phyloP scores from a whole-genome alignment of 805 yeast species.

The Metschnikowia arizonensis region DNA sequence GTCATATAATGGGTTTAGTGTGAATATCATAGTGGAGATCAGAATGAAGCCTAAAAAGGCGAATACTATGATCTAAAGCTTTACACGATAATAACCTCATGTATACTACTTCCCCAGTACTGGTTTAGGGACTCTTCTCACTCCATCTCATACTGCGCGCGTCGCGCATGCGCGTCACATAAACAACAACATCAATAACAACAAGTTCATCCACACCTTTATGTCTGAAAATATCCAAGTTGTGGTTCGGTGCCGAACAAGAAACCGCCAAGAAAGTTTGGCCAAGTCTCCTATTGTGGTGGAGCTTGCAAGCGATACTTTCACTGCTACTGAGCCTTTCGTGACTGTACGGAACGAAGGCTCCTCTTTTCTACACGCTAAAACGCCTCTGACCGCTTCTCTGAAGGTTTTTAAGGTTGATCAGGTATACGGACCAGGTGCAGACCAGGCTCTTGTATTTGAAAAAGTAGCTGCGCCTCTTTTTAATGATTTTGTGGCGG shows the following conservation, averaged over 20 bases:
- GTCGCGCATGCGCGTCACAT: conserved; percentile 7
- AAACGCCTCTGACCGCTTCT: conserved; percentile 17
- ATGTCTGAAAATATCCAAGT: conserved; percentile 44
- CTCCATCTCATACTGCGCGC: conserved; percentile 5
- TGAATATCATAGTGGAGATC: no score
- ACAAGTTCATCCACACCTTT: neutral
- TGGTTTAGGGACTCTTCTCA: neutral
- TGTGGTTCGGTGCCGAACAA: conserved; percentile 52
- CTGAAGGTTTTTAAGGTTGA: conserved; percentile 55
- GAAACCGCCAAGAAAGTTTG: conserved; percentile 41
- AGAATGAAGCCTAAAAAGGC: no score
- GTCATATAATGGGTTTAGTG: no score
- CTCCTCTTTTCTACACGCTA: conserved; percentile 20
- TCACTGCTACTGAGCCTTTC: conserved; percentile 17
- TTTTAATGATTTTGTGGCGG: conserved; percentile 57
- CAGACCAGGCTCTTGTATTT: conserved; percentile 66
- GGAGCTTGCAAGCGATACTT: conserved; percentile 38
- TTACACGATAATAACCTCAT: no score
- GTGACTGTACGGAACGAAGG: conserved; percentile 18
- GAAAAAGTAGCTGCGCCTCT: conserved; percentile 70
- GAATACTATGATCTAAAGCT: no score
- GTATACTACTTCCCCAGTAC: no score
- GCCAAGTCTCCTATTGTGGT: conserved; percentile 47
- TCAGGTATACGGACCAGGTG: conserved; percentile 76
- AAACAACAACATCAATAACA: conserved; percentile 8